Evolutionary conservation across 495 filamentous ascomycete species (phyloP), one percentile per base, ranked within the genome.

Genomic region (Cercophora newfieldiana): DNA sequence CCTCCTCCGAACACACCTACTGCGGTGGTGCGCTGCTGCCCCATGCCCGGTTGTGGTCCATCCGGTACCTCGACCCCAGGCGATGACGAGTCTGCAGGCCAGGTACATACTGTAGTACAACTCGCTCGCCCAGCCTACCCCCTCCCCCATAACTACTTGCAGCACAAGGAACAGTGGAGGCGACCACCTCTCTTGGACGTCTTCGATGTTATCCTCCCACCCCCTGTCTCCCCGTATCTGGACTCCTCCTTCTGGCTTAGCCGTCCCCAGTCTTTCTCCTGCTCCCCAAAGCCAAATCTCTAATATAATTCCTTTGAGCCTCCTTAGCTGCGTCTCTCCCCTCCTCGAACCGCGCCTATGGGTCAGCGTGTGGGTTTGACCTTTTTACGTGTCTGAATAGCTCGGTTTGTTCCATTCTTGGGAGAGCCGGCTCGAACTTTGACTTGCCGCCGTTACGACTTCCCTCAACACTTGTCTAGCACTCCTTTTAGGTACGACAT

Each of bases 191-290:
- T 53, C 22, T 53, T 26, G 16, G 49, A 51, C 54, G 50, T 51
- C 63, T 31, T 68, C 68, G 60, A 66, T 69, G 68, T 64, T 64
- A 69, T 69, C 68, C 68, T 65, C n/a, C n/a, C 61, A 50, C 65
- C 64, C 64, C 56, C 66, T 66, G 61, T 29, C 66, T 74, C 73
- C 66, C 55, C 73, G 72, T 75, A 63, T 67, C 64, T 65, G 69
- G 68, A 61, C 71, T 75, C 64, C 61, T 73, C 64, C 60, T 73
- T 74, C 61, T 64, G 73, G 70, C 68, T 68, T 75, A 74, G 73
- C 68, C 58, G 37, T 68, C 61, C 69, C 63, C 68, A 68, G 58
- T 19, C 58, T 47, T 47, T 30, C 22, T 49, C 21, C 50, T 53
- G 50, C 50, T 47, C 25, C 28, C 30, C 56, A 21, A 31, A 30